Percentiles rank a stretch among this genome's conserved stretches.
phyloP scores from a whole-genome alignment of 2,329 filamentous ascomycete species.

The Epichloe sibirici region DNA sequence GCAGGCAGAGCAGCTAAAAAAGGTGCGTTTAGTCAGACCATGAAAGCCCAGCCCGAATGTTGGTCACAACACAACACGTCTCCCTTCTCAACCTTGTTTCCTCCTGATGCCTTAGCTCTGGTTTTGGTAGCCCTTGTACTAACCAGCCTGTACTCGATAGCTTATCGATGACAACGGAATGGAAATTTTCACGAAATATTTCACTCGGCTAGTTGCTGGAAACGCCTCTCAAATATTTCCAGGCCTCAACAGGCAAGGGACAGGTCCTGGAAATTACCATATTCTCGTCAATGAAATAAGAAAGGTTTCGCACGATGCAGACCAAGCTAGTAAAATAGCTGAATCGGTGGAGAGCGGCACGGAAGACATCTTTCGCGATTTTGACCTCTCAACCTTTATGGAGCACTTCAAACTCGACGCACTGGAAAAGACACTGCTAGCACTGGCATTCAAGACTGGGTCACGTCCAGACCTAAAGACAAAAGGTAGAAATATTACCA shows the following conservation, averaged over 20 bases:
- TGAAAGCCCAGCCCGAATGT: not conserved
- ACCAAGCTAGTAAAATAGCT: slow-evolving; percentile 82
- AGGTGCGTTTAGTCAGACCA: slow-evolving; percentile 45
- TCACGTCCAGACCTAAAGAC: slow-evolving; percentile 70
- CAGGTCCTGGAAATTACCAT: slow-evolving; percentile 72
- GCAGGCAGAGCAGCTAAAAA: slow-evolving; percentile 82
- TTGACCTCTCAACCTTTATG: slow-evolving; percentile 90
- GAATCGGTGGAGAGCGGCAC: slow-evolving; percentile 85
- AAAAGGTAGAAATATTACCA: slow-evolving; percentile 55
- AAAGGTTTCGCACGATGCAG: slow-evolving; percentile 67
- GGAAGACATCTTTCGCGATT: slow-evolving; percentile 89
- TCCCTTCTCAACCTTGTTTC: not conserved
- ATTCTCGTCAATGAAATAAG: slow-evolving; percentile 74
- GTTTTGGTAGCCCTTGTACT: slow-evolving; percentile 7
- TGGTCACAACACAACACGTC: not conserved
- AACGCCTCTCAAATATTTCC: slow-evolving; percentile 91
- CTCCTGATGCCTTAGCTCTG: not conserved
- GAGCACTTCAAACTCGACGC: slow-evolving; percentile 92
- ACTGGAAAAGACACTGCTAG: slow-evolving; percentile 74
- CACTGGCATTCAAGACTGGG: slow-evolving; percentile 78
- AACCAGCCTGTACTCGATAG: slow-evolving; percentile 30
- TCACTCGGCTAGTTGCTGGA: slow-evolving; percentile 79
- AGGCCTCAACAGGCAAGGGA: slow-evolving; percentile 56
- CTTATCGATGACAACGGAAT: slow-evolving; percentile 97
- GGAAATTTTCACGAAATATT: slow-evolving; percentile 96